Evolutionary conservation across 2,329 filamentous ascomycete genomes (phyloP).

Genomic region (Shiraia bambusicola): DNA sequence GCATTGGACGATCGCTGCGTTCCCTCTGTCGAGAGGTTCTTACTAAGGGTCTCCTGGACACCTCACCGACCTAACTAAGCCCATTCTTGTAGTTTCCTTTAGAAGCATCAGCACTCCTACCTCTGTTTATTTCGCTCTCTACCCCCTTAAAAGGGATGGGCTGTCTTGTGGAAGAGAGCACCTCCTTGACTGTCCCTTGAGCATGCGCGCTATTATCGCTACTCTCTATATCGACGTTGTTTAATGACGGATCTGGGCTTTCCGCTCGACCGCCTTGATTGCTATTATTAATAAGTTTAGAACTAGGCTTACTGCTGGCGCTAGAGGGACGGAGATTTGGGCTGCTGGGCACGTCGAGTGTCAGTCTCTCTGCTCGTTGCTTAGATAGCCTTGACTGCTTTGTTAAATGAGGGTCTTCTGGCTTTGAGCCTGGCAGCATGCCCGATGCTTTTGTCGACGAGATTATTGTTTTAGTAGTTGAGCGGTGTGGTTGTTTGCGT

Average conservation of each 20-base stretch:
- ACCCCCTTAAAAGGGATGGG: slow-evolving; percentile 2
- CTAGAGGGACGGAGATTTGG: not conserved
- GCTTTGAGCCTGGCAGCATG: no score
- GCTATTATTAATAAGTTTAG: not conserved
- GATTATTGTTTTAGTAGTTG: slow-evolving; percentile 8
- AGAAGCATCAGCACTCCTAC: slow-evolving; percentile 1
- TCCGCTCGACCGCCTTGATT: no score
- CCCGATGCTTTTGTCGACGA: no score
- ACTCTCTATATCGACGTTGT: not conserved
- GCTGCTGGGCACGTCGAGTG: not conserved
- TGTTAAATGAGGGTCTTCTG: not conserved
- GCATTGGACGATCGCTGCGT: slow-evolving; percentile 1
- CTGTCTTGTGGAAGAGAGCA: not conserved
- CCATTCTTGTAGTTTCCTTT: not conserved
- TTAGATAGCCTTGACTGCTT: not conserved
- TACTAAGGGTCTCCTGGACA: slow-evolving; percentile 1
- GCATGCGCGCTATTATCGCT: not conserved
- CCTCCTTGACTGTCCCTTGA: slow-evolving; percentile 1
- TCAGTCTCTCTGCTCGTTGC: not conserved
- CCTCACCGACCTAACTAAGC: not conserved
- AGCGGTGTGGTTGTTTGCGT: slow-evolving; percentile 9
- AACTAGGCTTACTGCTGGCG: not conserved
- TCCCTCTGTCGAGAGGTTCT: slow-evolving; percentile 6
- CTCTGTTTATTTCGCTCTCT: slow-evolving; percentile 6
- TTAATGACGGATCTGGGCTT: no score